A percentile compares a stretch with the other conserved stretches of the same genome.
phyloP scores from a whole-genome alignment of 441 rosid genomes.

The Hura crepitans region DNA sequence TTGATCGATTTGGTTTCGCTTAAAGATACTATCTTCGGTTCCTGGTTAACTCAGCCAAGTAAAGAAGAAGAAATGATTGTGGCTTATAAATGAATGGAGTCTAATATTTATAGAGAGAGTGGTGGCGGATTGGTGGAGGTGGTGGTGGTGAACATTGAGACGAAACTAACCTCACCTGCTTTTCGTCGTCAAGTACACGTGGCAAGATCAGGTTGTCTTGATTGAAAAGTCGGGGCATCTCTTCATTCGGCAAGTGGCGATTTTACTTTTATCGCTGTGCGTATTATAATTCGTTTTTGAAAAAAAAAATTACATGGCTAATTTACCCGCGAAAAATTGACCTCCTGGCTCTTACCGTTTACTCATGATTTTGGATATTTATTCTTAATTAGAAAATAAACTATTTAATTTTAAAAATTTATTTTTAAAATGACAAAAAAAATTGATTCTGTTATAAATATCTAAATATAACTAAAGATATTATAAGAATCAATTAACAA shows the following conservation, averaged over 20 bases:
- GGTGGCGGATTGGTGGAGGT: background rate
- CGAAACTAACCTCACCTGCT: conserved; percentile 25
- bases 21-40: background rate
- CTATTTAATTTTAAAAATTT: no score
- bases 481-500: no score
- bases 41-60: background rate
- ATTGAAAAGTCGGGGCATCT: background rate
- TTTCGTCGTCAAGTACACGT: conserved; percentile 28
- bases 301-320: background rate
- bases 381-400: background rate
- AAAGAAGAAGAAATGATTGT: background rate
- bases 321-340: background rate
- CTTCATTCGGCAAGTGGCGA: conserved; percentile 15
- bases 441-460: no score
- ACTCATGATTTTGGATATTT: background rate
- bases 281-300: background rate
- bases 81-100: background rate
- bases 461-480: no score
- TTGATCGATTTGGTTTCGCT: background rate
- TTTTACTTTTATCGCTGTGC: background rate
- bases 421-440: no score
- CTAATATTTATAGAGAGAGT: conserved; percentile 1
- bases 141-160: conserved; percentile 10
- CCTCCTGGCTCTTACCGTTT: background rate
- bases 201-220: conserved; percentile 19